Base-by-base conservation (phyloP, 441 rosid genomes). In the Corymbia calophylla region DNA sequence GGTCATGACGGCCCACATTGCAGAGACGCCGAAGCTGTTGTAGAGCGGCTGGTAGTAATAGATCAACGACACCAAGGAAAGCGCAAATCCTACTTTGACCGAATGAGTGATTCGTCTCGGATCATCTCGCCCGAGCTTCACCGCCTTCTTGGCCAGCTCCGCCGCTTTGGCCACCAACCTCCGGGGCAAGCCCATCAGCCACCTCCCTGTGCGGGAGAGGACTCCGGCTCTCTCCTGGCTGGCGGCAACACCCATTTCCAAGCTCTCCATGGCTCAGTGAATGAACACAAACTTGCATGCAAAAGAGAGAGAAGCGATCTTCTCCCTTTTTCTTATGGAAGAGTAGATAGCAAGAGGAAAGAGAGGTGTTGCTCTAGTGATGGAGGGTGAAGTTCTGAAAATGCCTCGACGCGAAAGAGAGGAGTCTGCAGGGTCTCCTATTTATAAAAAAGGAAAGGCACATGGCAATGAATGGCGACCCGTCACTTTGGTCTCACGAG, bases 1-100 rank as follows among this genome's bases (percentile, higher is more conserved):
- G 51, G 99, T 97, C 91, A 97, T 95, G 13, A 97, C 93, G 77
- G 97, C 97, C 99, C 99, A 96, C 93, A 94, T 94, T 87, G 98
- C 97, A 73, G 95, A 91, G 89, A 92, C 94, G 11, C 96, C 98
- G 60, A 97, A 95, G 90, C 84, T 93, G 18, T 94, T 90, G 87
- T 95, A 95, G 17, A 95, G 91, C 48, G 99, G 97, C 87, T 93
- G 92, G 86, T 56, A 95, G 88, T 94, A 95, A 93, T 95, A 95
- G 48, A 95, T 88, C 16, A 95, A 53, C 5, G 97, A 96, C 58
- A 97, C 98, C 44, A 95, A 86, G 31, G 94, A 87, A 32, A 96
- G 94, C 29, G 97, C 96, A 23, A 95, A 89, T 64, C 98, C 99
- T 21, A 94, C 95, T 95, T 97, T 97, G 6, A 97, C 87, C 29